Base-by-base conservation (phyloP, 768 basidiomycete species). In the Lactarius evosmus region DNA sequence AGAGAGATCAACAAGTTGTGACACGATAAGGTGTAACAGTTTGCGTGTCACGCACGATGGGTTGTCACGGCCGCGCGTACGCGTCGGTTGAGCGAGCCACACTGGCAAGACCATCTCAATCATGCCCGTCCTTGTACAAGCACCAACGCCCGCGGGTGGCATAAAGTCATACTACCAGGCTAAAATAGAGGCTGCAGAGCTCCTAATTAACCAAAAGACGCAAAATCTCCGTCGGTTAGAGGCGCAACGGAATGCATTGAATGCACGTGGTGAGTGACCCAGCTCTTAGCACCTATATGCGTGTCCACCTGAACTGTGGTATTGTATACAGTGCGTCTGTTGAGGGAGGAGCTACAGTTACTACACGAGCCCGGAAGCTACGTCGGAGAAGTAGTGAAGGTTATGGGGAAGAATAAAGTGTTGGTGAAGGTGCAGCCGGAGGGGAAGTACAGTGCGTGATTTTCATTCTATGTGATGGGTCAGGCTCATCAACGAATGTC, bases 371-470 rank as follows among this genome's bases (percentile, higher is more conserved):
- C 97, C 0, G 96, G 95, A 30, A 93, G 90, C 73, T 98, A 98
- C 77, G 95, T 99, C 44, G 97, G 97, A 7, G 97, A 98, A 76
- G 87, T 98, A 14, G 89, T 98, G 69, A 98, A 96, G 77, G 89
- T 97, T 7, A 99, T 98, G 97, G 94, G 95, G 60, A 98, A 98
- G 88, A 98, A 87, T 75, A 98, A 97, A 77, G 95, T 98, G 16
- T 78, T 98, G 46, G 95, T 99, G 66, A 98, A 99, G 75, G 94
- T 98, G 6, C 95, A 98, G 74, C 96, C 95, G 0, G 95, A 99
- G 79, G 97, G 96, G 58, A 98, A 98, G 85, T 98, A 98, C 79
- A 96, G 95, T 98, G 68, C 71, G 92, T 83, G 44, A 17, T 58
- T 19, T 38, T 59, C 56, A 54, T 30, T 17, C n/a, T 40, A 8